Evolutionary conservation across 1,139 yeast species (phyloP).

Genomic region (Martiniozyma asiatica): DNA sequence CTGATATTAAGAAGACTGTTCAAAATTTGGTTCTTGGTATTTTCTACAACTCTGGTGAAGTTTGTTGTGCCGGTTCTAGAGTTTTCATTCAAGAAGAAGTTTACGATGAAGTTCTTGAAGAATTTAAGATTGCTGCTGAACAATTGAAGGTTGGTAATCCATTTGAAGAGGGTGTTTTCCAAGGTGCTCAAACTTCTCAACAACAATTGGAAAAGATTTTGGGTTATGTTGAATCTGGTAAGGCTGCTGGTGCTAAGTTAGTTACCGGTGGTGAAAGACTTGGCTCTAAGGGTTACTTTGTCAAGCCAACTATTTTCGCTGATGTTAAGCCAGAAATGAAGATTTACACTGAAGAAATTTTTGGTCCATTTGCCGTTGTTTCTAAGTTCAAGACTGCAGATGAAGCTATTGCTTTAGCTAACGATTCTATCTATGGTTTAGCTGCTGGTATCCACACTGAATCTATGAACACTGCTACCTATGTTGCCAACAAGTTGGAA

Average conservation of each 20-base stretch:
- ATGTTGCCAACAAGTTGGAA: constrained; percentile 53
- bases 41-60: constrained; percentile 79
- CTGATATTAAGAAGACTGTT: constrained; percentile 53
- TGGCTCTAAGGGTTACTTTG: constrained; percentile 60
- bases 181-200: constrained; percentile 80
- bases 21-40: constrained; percentile 50
- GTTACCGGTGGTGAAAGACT: constrained; percentile 68
- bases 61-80: constrained; percentile 82
- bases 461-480: constrained; percentile 44
- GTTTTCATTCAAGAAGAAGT: constrained; percentile 45
- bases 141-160: constrained; percentile 60
- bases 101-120: constrained; percentile 53
- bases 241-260: constrained; percentile 62
- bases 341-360: constrained; percentile 74
- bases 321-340: constrained; percentile 53
- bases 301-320: constrained; percentile 70
- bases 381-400: constrained; percentile 63
- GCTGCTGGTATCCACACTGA: constrained; percentile 80
- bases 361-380: constrained; percentile 75
- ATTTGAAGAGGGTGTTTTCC: constrained; percentile 56
- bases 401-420: constrained; percentile 59
- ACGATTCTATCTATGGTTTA: constrained; percentile 67
- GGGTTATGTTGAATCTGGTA: constrained; percentile 60
- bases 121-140: constrained; percentile 43
- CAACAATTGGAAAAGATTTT: constrained; percentile 67